Evolutionary conservation across 139 green algal genomes (phyloP).

Genomic region (Chlorokybus atmophyticus): DNA sequence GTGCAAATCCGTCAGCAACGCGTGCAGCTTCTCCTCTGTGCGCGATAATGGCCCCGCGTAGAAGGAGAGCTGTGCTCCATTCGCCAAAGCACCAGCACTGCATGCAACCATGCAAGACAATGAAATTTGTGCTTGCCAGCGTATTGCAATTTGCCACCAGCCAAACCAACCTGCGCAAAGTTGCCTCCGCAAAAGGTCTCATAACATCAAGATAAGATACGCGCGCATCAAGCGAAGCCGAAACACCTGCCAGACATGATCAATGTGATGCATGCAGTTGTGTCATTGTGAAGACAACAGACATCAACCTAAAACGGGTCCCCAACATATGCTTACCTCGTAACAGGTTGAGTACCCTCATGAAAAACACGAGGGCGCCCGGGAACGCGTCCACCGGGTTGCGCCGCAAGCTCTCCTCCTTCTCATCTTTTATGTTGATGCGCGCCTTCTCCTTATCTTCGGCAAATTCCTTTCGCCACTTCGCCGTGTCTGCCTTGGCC

Average conservation of each 20-base stretch:
- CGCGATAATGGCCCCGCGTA: too few relatives aligned
- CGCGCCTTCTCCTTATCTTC: constrained; percentile 6
- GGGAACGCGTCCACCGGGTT: constrained; percentile 28
- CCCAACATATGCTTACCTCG: too few relatives aligned
- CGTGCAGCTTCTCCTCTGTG: constrained; percentile 9
- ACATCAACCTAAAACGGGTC: too few relatives aligned
- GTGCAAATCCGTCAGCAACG: constrained; percentile 11
- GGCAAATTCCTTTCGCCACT: constrained; percentile 1
- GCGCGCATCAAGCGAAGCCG: constrained; percentile 3
- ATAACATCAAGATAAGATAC: constrained; percentile 23
- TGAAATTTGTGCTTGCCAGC: too few relatives aligned
- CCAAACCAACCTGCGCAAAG: constrained; percentile 16
- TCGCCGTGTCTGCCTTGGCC: constrained; percentile 3
- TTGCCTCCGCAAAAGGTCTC: constrained; percentile 23
- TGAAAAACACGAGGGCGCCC: constrained; percentile 25
- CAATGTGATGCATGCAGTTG: too few relatives aligned
- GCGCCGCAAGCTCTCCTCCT: background rate
- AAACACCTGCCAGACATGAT: constrained; percentile 19
- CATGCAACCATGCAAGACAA: too few relatives aligned
- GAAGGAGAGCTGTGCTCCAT: too few relatives aligned
- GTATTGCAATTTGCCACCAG: too few relatives aligned
- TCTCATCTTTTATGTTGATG: too few relatives aligned
- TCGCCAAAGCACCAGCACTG: too few relatives aligned
- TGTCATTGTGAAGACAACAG: too few relatives aligned
- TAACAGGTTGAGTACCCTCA: constrained; percentile 20